phyloP scores from a whole-genome alignment of 2,329 filamentous ascomycete genomes.

The Dichotomopilus funicola region DNA sequence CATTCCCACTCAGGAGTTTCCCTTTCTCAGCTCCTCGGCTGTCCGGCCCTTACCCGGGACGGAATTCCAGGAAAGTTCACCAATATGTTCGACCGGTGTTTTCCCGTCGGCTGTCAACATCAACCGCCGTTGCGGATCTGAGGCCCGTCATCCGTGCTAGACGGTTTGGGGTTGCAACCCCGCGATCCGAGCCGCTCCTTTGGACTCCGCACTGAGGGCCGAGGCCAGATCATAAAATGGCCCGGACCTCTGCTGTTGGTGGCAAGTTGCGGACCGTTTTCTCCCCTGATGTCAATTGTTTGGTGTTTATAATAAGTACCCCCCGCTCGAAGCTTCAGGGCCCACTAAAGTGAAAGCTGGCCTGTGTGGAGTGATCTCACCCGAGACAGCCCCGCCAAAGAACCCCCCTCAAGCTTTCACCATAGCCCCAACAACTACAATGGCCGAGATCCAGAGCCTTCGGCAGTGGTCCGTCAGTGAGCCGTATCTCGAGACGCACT shows the following conservation, averaged over 20 bases:
- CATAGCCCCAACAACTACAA: constrained; percentile 16
- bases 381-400: not conserved
- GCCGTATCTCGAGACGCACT: constrained; percentile 57
- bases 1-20: no score
- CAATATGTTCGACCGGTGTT: not conserved
- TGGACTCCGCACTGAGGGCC: constrained; percentile 4
- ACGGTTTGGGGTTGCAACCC: not conserved
- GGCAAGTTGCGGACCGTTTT: not conserved
- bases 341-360: no score
- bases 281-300: no score
- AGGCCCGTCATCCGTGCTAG: constrained; percentile 22
- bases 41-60: not conserved
- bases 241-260: not conserved
- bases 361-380: not conserved
- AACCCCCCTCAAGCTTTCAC: not conserved
- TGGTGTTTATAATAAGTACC: no score
- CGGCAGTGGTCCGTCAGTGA: constrained; percentile 46
- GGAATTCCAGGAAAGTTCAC: not conserved
- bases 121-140: constrained; percentile 17
- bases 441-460: constrained; percentile 28
- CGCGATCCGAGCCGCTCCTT: constrained; percentile 6
- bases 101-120: constrained; percentile 12
- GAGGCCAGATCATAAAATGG: constrained; percentile 8
- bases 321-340: no score
- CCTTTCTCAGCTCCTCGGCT: not conserved